Base-by-base conservation (phyloP, 306 rosid genomes). In the Dryas octopetala region DNA sequence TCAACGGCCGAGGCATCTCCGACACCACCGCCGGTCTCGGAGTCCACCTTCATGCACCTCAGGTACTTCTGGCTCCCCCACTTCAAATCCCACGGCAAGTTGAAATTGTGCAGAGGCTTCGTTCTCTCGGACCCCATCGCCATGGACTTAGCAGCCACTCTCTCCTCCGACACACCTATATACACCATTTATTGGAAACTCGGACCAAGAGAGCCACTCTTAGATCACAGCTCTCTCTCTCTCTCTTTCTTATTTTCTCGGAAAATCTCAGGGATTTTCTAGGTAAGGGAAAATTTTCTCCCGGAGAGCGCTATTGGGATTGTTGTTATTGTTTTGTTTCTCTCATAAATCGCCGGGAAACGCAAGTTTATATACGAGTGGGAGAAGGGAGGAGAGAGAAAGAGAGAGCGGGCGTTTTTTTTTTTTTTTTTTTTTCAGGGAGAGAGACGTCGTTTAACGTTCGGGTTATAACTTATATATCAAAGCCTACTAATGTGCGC, bases 51-150 rank as follows among this genome's bases (percentile, higher is more conserved):
- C 91, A 74, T 83, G 86, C 98, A 94, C 71, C 92, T 53, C 53
- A 94, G 90, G 78, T 80, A 52, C 82, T 81, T 91, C 84, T 90
- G 98, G 81, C n/a, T 89, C 81, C 97, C 98, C 98, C 98, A 94
- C 86, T 86, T 88, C 83, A 89, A 76, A 67, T 73, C 76, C 68
- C 82, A 88, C 12, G 98, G 91, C 74, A 91, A 68, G 76, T 79
- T 79, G 94, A 94, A 94, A 89, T 94, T 91, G 86, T 94, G 98
- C 28, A 91, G 92, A 74, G 87, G 86, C 85, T 87, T 94, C 71
- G 90, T 78, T 85, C 96, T 80, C 84, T 87, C 97, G 16, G 88
- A 84, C 61, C 85, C 92, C 83, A 80, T 85, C 52, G 88, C 98
- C 98, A 88, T 85, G 74, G 74, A 70, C 78, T 75, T 67, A 6